Evolutionary conservation across 177 flowering plant genomes (phyloP), one percentile per base, ranked within the genome.

Genomic region (Vitis hybrid): DNA sequence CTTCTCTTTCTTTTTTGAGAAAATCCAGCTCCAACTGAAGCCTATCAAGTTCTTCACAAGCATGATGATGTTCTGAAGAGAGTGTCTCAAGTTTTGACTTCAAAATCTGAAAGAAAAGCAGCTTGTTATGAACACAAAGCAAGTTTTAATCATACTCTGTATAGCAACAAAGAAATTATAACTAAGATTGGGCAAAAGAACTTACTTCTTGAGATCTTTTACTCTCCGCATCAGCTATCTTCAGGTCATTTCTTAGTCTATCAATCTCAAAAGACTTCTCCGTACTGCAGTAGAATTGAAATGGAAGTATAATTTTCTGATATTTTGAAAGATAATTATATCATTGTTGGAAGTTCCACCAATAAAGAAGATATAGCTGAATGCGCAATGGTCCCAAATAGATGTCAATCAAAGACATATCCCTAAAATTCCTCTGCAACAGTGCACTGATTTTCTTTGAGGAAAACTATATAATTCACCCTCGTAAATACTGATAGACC

Each of bases 221-320:
- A 59, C 69, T 79, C 71, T 68, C 79, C 41, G 48, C 69, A 68
- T 73, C 80, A 51, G 71, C 74, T 56, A 30, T 61, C 71, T 74
- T 61, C 17, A 80, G 68, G 6, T 74, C 80, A 59, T 82, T 57
- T 69, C 61, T 82, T 48, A 85, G 73, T 67, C 61, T 72, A 74
- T 86, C 87, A 78, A 88, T 80, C 71, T 86, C 90, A 5, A 70
- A 52, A 66, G 79, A 74, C 70, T 81, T 91, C 67, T 86, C 85
- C 72, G 35, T 20, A 68, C 93, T 88, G 85, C 73, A 79, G 11
- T n/a, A 76, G 2, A 49, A 67, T 51, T 49, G 4, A 67, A 49
- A 54, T 35, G 9, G 5, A 54, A 56, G 5, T 11, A 61, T 32
- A 4, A 59, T 13, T 3, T 32, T 13, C 15, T 54, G 57, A 14